phyloP scores from a whole-genome alignment of 2,329 filamentous ascomycete species.

The Talaromyces sp. region DNA sequence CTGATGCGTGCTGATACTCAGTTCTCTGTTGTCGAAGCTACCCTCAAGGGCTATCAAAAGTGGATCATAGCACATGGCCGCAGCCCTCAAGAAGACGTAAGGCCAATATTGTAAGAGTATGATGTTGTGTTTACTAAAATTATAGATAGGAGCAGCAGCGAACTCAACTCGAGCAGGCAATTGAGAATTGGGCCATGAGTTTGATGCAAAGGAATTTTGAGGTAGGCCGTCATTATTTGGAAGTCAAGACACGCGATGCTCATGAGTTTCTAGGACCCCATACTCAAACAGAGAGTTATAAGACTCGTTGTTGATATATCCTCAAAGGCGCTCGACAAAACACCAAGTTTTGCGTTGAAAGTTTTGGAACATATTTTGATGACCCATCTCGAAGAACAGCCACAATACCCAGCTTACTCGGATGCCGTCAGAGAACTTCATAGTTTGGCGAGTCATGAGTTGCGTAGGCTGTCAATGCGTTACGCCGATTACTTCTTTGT shows the following conservation, averaged over 20 bases:
- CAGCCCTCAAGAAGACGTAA: slow-evolving; percentile 50
- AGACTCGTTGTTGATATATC: slow-evolving; percentile 83
- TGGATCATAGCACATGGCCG: slow-evolving; percentile 61
- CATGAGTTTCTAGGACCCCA: slow-evolving; percentile 59
- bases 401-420: slow-evolving; percentile 69
- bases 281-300: slow-evolving; percentile 76
- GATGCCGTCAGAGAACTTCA: slow-evolving; percentile 90
- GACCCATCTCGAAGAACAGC: slow-evolving; percentile 70
- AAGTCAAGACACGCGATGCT: slow-evolving; percentile 18
- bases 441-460: slow-evolving; percentile 76
- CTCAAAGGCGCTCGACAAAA: slow-evolving; percentile 72
- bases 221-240: slow-evolving; percentile 23
- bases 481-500: slow-evolving; percentile 87
- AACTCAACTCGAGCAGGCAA: slow-evolving; percentile 35
- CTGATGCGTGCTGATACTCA: slow-evolving; percentile 77
- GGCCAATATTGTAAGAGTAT: slow-evolving; percentile 12
- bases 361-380: slow-evolving; percentile 88
- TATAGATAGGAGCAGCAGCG: slow-evolving; percentile 36
- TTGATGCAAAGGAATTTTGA: slow-evolving; percentile 42
- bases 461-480: slow-evolving; percentile 82
- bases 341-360: slow-evolving; percentile 77
- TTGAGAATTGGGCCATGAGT: slow-evolving; percentile 42
- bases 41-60: slow-evolving; percentile 81
- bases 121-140: neutral
- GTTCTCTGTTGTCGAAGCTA: slow-evolving; percentile 83